Evolutionary conservation across 495 filamentous ascomycete species (phyloP).

Genomic region (Cercophora scortea): DNA sequence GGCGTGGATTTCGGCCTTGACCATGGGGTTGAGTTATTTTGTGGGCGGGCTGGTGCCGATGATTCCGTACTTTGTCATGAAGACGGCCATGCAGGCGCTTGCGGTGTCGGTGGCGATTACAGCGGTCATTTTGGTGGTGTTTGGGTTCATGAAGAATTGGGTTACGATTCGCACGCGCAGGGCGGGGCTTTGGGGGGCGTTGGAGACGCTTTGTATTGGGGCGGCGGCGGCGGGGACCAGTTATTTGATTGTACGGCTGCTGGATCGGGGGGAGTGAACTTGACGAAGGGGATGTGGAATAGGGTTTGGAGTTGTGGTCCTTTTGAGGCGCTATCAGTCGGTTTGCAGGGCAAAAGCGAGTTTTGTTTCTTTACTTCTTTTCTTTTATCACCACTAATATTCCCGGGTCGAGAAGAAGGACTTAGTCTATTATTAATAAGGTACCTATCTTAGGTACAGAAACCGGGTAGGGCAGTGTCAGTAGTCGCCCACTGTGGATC

Average conservation of each 20-base stretch:
- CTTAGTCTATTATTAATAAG: too few species aligned
- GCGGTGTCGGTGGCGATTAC: conserved; percentile 44
- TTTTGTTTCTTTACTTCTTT: too few species aligned
- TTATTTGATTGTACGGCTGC: conserved; percentile 31
- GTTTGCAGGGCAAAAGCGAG: too few species aligned
- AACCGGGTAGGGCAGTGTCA: too few species aligned
- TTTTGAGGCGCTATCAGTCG: too few species aligned
- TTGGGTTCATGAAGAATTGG: conserved; percentile 46
- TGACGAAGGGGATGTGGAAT: neutral
- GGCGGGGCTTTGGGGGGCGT: conserved; percentile 29
- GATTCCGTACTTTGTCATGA: conserved; percentile 48
- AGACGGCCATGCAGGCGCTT: conserved; percentile 35
- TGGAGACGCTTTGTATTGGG: conserved; percentile 36
- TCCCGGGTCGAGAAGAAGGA: too few species aligned
- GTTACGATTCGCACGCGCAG: conserved; percentile 27
- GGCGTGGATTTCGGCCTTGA: conserved; percentile 39
- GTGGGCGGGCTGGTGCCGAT: conserved; percentile 49
- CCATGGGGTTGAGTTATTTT: conserved; percentile 48
- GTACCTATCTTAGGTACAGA: too few species aligned
- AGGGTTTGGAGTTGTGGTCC: neutral
- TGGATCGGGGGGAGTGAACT: conserved; percentile 11
- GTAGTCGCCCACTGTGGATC: too few species aligned
- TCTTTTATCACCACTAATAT: too few species aligned
- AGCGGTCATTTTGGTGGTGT: conserved; percentile 40
- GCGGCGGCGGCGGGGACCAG: conserved; percentile 35